Conservation (phyloP, 2,329 filamentous ascomycete genomes). For the Monosporascus sp. region DNA sequence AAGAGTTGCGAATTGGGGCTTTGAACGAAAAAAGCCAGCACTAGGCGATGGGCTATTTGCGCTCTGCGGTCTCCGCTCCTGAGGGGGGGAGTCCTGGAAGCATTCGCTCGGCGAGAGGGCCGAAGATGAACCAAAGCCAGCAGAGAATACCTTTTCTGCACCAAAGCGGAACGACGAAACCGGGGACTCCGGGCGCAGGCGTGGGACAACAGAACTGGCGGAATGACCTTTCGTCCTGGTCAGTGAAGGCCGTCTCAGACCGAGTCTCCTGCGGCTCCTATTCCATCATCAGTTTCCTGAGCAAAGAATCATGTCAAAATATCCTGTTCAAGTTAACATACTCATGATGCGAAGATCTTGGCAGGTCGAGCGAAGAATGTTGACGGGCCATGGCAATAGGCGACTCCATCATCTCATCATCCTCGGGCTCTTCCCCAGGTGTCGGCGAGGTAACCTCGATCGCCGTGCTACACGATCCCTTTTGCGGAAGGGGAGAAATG, state of each 20-base stretch:
- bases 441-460: conserved; percentile 70
- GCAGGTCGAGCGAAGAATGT: conserved; percentile 37
- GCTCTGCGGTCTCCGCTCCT: conserved; percentile 59
- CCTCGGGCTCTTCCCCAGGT: conserved; percentile 44
- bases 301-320: neutral
- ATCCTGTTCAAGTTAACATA: conserved; percentile 32
- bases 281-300: conserved; percentile 17
- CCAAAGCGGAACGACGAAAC: conserved; percentile 75
- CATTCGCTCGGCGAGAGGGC: conserved; percentile 71
- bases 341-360: conserved; percentile 46
- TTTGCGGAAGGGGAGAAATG: conserved; percentile 88
- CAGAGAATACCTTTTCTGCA: conserved; percentile 28
- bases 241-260: conserved; percentile 69
- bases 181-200: conserved; percentile 58
- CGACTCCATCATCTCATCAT: conserved; percentile 52
- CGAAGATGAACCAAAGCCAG: conserved; percentile 43
- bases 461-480: conserved; percentile 62
- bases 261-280: conserved; percentile 60
- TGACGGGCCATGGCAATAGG: conserved; percentile 46
- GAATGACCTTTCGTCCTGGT: conserved; percentile 70
- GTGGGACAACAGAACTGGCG: conserved; percentile 58
- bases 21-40: conserved; percentile 56
- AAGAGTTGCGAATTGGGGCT: conserved; percentile 60
- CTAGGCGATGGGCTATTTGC: conserved; percentile 54
- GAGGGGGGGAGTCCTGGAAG: conserved; percentile 75